Evolutionary conservation across 2,329 filamentous ascomycete species (phyloP).

Genomic region (Clonostachys chloroleuca): DNA sequence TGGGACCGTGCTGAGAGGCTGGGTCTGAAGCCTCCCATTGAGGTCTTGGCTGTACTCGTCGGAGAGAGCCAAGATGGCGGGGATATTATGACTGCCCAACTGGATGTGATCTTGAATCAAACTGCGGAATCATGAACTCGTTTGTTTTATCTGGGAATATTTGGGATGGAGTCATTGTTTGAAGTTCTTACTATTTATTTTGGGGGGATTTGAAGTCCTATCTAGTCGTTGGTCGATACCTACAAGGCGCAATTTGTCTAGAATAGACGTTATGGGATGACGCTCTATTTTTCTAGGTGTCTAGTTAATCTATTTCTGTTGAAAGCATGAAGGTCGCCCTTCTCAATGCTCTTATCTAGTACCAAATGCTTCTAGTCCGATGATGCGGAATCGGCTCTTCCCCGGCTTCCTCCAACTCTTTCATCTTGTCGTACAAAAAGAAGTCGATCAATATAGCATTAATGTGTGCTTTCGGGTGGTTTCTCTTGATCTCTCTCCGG

Average conservation of each 20-base stretch:
- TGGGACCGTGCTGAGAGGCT: constrained; percentile 84
- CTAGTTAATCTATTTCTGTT: too few species aligned
- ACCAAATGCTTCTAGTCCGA: constrained; percentile 91
- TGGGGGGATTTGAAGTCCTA: neutral
- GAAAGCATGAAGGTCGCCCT: too few species aligned
- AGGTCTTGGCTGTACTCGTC: constrained; percentile 81
- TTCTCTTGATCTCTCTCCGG: constrained; percentile 68
- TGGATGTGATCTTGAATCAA: constrained; percentile 56
- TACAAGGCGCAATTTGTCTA: too few species aligned
- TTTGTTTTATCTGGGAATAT: too few species aligned
- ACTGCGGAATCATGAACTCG: too few species aligned
- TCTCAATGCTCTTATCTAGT: constrained; percentile 39
- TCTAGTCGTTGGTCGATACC: neutral
- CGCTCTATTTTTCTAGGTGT: too few species aligned
- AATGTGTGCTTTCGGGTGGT: constrained; percentile 65
- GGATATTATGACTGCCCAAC: constrained; percentile 62
- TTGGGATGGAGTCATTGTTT: neutral
- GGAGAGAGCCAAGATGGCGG: constrained; percentile 43
- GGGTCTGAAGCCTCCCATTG: constrained; percentile 82
- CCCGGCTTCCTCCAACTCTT: constrained; percentile 67
- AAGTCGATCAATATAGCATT: constrained; percentile 97
- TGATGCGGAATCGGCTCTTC: constrained; percentile 68
- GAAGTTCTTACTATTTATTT: neutral
- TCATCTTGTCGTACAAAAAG: constrained; percentile 93
- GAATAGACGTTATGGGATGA: too few species aligned